Conservation (phyloP, 108 stramenopile species). For the Nitzschia putrida region DNA sequence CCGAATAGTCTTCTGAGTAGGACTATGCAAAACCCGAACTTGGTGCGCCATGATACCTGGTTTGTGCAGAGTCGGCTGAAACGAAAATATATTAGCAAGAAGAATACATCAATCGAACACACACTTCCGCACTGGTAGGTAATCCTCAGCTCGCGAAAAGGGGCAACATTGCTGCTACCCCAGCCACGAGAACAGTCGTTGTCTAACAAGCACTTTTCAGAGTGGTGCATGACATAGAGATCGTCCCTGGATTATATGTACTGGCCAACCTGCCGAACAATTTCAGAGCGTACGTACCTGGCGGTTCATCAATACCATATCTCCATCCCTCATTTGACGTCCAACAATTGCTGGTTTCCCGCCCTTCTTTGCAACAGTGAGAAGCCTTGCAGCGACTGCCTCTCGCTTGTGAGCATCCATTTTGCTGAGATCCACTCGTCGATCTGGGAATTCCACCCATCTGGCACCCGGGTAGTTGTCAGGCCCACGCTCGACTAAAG, state of each 20-base stretch:
- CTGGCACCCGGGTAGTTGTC: slow-evolving; percentile 92
- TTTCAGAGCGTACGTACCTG: slow-evolving; percentile 61
- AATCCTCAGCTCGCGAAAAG: slow-evolving; percentile 58
- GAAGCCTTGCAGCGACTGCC: slow-evolving; percentile 83
- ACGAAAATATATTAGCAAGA: background rate
- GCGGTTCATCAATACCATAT: slow-evolving; percentile 97
- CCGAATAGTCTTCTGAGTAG: slow-evolving; percentile 92
- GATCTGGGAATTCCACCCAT: slow-evolving; percentile 89
- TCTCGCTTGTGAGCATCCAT: slow-evolving; percentile 82
- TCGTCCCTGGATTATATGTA: slow-evolving; percentile 61
- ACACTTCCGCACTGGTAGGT: background rate
- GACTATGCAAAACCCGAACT: slow-evolving; percentile 93
- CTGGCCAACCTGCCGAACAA: background rate
- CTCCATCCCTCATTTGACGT: slow-evolving; percentile 93
- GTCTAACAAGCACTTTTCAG: slow-evolving; percentile 84
- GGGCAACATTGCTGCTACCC: slow-evolving; percentile 64
- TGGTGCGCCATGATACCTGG: slow-evolving; percentile 99
- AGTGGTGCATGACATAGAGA: slow-evolving; percentile 90
- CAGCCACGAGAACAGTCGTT: slow-evolving; percentile 58
- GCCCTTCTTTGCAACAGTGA: slow-evolving; percentile 56
- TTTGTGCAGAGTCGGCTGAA: slow-evolving; percentile 98
- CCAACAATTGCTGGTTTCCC: slow-evolving; percentile 88
- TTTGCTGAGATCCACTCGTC: slow-evolving; percentile 83
- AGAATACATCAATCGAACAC: background rate
- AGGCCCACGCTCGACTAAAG: slow-evolving; percentile 87